Evolutionary conservation across 345 rosid genomes (phyloP).

Genomic region (Psidium friedrichsthalianum): DNA sequence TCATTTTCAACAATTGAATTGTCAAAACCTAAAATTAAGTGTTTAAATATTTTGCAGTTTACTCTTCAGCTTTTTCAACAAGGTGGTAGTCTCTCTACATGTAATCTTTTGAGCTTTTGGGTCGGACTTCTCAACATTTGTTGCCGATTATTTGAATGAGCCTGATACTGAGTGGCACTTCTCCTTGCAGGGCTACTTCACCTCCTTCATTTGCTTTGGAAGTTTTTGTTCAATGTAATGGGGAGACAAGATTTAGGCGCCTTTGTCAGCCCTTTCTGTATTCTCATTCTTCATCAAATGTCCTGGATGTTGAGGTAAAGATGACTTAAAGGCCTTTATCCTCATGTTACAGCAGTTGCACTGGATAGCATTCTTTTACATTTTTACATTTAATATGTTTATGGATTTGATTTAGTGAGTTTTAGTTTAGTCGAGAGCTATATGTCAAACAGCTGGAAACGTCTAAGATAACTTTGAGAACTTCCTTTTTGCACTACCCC

Average conservation of each 20-base stretch:
- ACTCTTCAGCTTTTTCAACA: neutral
- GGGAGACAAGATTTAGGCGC: constrained; percentile 92
- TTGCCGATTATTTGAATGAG: neutral
- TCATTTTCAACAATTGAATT: neutral
- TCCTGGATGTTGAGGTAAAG: constrained; percentile 90
- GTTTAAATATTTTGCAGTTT: neutral
- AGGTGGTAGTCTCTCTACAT: neutral
- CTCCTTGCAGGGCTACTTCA: constrained; percentile 65
- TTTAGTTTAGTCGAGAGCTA: neutral
- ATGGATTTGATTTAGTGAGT: neutral
- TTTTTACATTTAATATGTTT: neutral
- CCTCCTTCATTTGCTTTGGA: constrained; percentile 99
- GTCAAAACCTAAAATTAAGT: neutral
- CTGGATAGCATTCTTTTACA: neutral
- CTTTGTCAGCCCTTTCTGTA: constrained; percentile 93
- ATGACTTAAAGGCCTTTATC: neutral
- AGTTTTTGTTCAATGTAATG: constrained; percentile 87
- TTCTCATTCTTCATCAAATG: constrained; percentile 93
- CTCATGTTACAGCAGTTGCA: neutral
- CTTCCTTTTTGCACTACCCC: neutral
- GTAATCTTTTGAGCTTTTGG: neutral
- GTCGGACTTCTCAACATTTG: neutral
- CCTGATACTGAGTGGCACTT: neutral
- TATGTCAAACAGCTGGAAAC: neutral
- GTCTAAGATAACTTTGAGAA: neutral